Conservation (phyloP, 768 basidiomycete genomes). For the Pulveroboletus frians region DNA sequence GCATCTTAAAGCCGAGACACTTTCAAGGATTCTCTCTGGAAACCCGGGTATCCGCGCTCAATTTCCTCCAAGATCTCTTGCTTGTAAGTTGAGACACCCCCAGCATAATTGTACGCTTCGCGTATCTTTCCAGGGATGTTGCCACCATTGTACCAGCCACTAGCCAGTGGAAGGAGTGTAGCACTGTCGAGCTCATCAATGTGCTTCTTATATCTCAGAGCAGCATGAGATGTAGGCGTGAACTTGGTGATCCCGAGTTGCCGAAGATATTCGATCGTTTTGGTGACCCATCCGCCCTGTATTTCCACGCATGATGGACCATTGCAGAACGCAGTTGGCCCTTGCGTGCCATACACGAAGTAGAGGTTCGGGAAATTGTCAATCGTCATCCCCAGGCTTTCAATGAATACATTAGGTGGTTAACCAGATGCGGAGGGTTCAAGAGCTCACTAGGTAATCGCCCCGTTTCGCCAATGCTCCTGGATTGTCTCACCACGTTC, state of each 20-base stretch:
- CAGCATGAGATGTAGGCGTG: conserved; percentile 4
- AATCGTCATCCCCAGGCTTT: conserved; percentile 11
- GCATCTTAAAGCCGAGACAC: background rate
- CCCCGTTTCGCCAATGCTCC: conserved; percentile 14
- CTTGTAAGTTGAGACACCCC: background rate
- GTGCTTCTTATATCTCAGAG: conserved; percentile 6
- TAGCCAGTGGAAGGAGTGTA: conserved; percentile 5
- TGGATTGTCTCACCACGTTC: conserved; percentile 7
- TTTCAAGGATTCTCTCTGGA: conserved; percentile 5
- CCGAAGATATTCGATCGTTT: conserved; percentile 11
- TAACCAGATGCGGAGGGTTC: background rate
- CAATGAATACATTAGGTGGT: background rate
- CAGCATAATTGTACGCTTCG: conserved; percentile 1
- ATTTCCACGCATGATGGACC: conserved; percentile 11
- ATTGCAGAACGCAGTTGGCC: conserved; percentile 6
- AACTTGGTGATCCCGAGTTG: conserved; percentile 10
- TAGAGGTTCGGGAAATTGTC: conserved; percentile 16
- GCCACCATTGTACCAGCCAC: conserved; percentile 1
- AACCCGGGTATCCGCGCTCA: conserved; percentile 8
- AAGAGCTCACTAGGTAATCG: conserved; percentile 12
- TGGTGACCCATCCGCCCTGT: conserved; percentile 4
- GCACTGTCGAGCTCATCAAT: background rate
- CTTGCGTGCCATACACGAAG: background rate
- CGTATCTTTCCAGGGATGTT: conserved; percentile 12
- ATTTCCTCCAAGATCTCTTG: conserved; percentile 14